Evolutionary conservation across 352 stramenopile genomes (phyloP), one percentile per base, ranked within the genome.

Genomic region (Pythium sp.): DNA sequence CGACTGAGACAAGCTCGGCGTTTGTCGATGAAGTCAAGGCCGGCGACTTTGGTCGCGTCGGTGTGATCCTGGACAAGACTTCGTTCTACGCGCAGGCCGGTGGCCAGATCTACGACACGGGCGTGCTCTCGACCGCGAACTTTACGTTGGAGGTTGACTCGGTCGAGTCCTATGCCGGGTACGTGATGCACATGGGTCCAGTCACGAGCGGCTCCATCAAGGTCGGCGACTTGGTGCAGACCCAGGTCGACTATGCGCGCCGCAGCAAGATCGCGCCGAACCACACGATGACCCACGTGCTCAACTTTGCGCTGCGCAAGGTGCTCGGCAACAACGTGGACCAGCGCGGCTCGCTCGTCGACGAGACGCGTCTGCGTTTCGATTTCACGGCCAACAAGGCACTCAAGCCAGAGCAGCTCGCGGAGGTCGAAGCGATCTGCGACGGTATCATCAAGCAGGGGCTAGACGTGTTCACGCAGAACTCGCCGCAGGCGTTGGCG

Each of bases 251-350:
- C 83, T 99, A 99, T 66, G 76, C 81, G 53, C 85, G 93, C 53
- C 89, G 98, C 70, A 77, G 86, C 70, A 91, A 95, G 74, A 84
- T 99, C 58, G 97, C 96, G 38, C 97, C 97, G 9, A 99, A 99
- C 79, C 98, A 99, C 83, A 99, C 97, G 61, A 99, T 99, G 96
- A 99, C 98, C 34, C 98, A 99, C 84, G 90, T 99, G 55, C 87
- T 99, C 56, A 99, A 99, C 89, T 98, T 89, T 61, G 98, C 97
- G 6, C 81, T 99, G 22, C 90, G 97, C 60, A 89, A 98, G 74
- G 93, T 99, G 14, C 80, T 99, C 3, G 94, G 96, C 54, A 91
- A 93, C 49, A 89, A 82, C 28, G 93, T 98, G 22, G 97, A 99
- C 68, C 98, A 99, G 83, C 94, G 97, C 61, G 98, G 98, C 24